These are phyloP conservation scores for Scheffersomyces stipitis DNA, from an alignment of 805 yeast species.

Conservation along the genomic window DNA sequence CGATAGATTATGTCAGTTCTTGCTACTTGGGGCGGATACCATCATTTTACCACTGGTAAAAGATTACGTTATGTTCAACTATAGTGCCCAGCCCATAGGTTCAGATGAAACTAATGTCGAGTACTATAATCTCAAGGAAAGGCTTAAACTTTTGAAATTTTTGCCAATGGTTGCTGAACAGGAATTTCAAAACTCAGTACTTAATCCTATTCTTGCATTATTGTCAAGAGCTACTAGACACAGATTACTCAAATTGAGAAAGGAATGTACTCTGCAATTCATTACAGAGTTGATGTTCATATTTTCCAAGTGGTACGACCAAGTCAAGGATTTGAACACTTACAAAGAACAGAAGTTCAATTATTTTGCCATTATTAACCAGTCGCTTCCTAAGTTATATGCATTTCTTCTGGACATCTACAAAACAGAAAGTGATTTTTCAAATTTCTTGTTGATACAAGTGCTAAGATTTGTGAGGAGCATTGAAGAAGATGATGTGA, in stretches of 20 bases:
- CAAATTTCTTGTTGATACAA: background rate
- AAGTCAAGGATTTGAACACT: background rate
- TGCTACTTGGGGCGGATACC: constrained; percentile 8
- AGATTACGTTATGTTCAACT: constrained; percentile 11
- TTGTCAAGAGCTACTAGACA: too few relatives aligned
- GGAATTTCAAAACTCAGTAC: too few relatives aligned
- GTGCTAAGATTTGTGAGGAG: constrained; percentile 6
- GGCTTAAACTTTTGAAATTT: constrained; percentile 9
- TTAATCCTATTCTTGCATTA: too few relatives aligned
- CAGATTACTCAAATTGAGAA: too few relatives aligned
- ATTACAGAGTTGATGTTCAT: background rate
- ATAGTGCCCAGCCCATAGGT: constrained; percentile 1
- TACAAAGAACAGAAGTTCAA: background rate
- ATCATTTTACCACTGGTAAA: constrained; percentile 17
- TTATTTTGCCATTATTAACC: background rate
- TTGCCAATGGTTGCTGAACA: too few relatives aligned
- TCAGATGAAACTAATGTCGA: background rate
- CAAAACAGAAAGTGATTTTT: too few relatives aligned
- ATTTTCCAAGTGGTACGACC: background rate
- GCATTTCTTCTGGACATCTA: background rate
- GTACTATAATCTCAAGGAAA: constrained; percentile 3
- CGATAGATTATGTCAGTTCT: constrained; percentile 10
- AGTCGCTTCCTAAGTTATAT: background rate
- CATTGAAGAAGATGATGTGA: constrained; percentile 7
- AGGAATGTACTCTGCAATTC: too few relatives aligned